Percentiles rank a stretch among this genome's conserved stretches.
These are phyloP conservation scores for Cutaneotrichosporon cutaneum DNA, from an alignment of 1,284 basidiomycete species.

Conservation along the genomic window DNA sequence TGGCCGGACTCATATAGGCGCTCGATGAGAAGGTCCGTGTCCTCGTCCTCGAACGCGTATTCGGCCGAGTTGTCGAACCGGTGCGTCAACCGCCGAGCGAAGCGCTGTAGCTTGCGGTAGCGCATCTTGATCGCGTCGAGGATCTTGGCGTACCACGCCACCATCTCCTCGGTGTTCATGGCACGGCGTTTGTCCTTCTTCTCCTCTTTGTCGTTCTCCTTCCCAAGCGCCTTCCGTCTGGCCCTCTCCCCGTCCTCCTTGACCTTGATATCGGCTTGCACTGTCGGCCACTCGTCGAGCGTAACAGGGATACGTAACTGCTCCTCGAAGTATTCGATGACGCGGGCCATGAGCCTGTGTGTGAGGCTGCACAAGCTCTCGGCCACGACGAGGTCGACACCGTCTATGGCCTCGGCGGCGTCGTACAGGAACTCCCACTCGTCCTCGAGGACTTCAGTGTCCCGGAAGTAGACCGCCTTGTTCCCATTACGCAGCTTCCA, in stretches of 20 bases:
- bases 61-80: constrained; percentile 95
- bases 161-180: constrained; percentile 79
- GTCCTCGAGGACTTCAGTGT: constrained; percentile 93
- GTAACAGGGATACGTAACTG: constrained; percentile 76
- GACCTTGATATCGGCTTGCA: not conserved
- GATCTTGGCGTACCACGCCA: constrained; percentile 88
- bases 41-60: constrained; percentile 78
- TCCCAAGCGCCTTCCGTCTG: not conserved
- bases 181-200: constrained; percentile 31
- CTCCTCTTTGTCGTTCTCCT: not conserved
- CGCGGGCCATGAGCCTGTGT: constrained; percentile 83
- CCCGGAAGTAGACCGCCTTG: constrained; percentile 92
- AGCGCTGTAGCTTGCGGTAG: constrained; percentile 90
- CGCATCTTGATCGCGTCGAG: constrained; percentile 89
- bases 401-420: constrained; percentile 82
- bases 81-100: constrained; percentile 76
- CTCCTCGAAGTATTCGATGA: constrained; percentile 89
- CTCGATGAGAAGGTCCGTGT: constrained; percentile 76
- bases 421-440: constrained; percentile 96
- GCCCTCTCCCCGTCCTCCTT: not conserved
- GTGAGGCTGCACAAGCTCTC: constrained; percentile 89
- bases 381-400: constrained; percentile 87
- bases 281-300: constrained; percentile 6
- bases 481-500: constrained; percentile 93
- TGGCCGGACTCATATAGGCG: constrained; percentile 83